Base-by-base conservation (phyloP, 441 rosid species). In the Macaranga tanarius region DNA sequence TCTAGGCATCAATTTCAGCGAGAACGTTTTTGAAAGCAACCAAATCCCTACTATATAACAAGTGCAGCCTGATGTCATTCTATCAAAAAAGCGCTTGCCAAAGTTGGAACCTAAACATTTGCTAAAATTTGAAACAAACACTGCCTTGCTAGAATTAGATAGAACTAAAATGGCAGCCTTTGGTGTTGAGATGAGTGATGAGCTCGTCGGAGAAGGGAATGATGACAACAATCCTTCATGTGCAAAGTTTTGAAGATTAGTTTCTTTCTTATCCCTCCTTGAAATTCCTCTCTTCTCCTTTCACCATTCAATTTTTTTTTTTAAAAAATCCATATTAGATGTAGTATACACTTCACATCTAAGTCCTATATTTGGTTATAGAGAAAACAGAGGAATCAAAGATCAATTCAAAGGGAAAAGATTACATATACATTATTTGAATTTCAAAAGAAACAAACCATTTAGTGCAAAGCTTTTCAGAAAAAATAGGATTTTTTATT, bases 51-150 rank as follows among this genome's bases (percentile, higher is more conserved):
- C 91, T 86, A 90, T 13, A 96, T 96, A 7, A 96, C 97, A 92
- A 72, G 81, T 95, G 97, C 61, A 95, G 84, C 86, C 88, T 97
- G n/a, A 97, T 94, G 83, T 94, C 97, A 79, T 94, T 87, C 79
- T 89, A 74, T 94, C 98, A 38, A 86, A 31, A 31, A 31, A 80
- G 54, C 98, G 83, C 86, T 92, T 90, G 4, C 95, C 88, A 0
- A 93, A 94, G 60, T 83, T 85, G 38, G 93, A 90, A 56, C 78
- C 90, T 45, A 92, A 83, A 51, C 85, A 84, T 80, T 92, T 92
- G 79, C 86, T 77, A 4, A 95, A 92, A 60, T 79, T 84, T 4
- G 97, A 93, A 25, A 81, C 84, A 28, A 82, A 74, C 44, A 91
- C 75, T 26, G 95, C 83, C 79, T 86, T 91, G 1, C 90, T 89